Evolutionary conservation across 1,284 basidiomycete genomes (phyloP).

Genomic region (Paramarasmius palmivorus): DNA sequence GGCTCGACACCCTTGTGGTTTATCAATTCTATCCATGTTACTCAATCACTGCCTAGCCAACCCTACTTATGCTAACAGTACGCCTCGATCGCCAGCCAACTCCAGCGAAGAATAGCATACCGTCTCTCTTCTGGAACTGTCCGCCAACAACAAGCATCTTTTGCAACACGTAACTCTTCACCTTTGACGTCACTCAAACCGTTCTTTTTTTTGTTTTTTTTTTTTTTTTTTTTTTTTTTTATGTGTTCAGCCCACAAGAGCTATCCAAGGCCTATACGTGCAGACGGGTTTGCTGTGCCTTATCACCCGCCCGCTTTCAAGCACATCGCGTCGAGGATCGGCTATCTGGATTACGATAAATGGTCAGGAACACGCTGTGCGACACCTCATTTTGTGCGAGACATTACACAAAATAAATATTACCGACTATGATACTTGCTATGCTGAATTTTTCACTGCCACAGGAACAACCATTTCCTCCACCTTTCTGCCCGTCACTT

Average conservation of each 20-base stretch:
- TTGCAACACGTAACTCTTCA: slow-evolving; percentile 2
- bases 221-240: no score
- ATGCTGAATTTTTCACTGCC: slow-evolving; percentile 27
- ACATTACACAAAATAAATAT: no score
- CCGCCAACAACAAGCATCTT: slow-evolving; percentile 1
- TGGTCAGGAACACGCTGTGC: no score
- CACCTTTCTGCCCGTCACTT: slow-evolving; percentile 27
- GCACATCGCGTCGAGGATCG: no score
- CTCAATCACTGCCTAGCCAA: no score
- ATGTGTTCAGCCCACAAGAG: slow-evolving; percentile 4
- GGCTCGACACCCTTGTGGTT: no score
- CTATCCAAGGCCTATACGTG: background rate
- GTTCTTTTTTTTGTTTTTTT: no score
- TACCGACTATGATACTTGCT: no score
- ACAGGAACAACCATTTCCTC: slow-evolving; percentile 20
- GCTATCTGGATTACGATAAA: slow-evolving; percentile 19
- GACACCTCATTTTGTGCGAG: slow-evolving; percentile 26
- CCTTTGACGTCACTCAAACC: slow-evolving; percentile 2
- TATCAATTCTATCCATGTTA: no score
- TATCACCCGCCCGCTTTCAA: slow-evolving; percentile 3
- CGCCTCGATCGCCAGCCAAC: slow-evolving; percentile 2
- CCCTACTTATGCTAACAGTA: no score
- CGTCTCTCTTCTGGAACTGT: background rate
- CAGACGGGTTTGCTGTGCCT: slow-evolving; percentile 4
- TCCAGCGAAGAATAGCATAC: background rate